Base-by-base conservation (phyloP, 257 asterid genomes). In the Fraxinus americana region DNA sequence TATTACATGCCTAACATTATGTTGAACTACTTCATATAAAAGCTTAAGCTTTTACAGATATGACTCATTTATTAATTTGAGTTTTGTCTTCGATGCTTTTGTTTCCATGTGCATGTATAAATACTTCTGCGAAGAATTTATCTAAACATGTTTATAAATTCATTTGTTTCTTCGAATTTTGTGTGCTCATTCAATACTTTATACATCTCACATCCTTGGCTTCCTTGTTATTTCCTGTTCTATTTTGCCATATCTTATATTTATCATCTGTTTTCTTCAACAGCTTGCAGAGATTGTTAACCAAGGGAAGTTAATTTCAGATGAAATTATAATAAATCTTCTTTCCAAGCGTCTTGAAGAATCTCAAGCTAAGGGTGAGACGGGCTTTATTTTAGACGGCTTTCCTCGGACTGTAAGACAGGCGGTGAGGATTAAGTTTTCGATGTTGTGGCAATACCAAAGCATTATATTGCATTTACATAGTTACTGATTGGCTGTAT, bases 381-480 rank as follows among this genome's bases (percentile, higher is more conserved):
- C 92, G 2, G 98, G 98, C 69, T 96, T 96, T 80, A 91, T 96
- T 73, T 97, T 96, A 57, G 99, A 96, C 85, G 98, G 99, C 76
- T 96, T 96, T 77, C 99, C 99, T 79, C 96, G 99, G 73, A 96
- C 99, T 67, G 89, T 96, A 73, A 86, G 90, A 84, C 99, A 93
- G 84, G 97, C 99, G 87, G 99, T 96, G 79, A 89, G 98, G 80
- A 75, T 17, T 79, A 41, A 50, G 61, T 41, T 70, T 27, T 19
- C 65, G 0, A 76, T 77, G 32, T 25, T 29, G 34, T 74, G 73
- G 7, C 38, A 52, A 41, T 74, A 63, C 48, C 54, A 12, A 61
- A n/a, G n/a, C 12, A 32, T 75, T 16, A 70, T 73, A 17, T 75
- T 70, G 73, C 23, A 19, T 36, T 57, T 54, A 14, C 29, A 1